These are phyloP conservation scores for Melastoma candidum DNA, from an alignment of 441 rosid species.

Conservation along the genomic window DNA sequence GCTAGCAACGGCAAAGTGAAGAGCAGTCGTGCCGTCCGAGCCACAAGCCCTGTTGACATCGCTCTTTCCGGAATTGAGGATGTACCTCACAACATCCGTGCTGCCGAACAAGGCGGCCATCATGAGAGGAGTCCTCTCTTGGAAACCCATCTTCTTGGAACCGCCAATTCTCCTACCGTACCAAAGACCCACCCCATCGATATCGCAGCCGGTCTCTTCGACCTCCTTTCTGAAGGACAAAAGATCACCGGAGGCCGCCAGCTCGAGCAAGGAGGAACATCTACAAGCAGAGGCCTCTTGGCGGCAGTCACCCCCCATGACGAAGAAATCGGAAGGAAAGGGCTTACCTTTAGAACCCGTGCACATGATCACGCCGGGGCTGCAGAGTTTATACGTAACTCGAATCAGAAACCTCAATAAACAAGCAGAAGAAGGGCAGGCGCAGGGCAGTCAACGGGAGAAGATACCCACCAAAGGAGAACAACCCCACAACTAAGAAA, in stretches of 20 bases:
- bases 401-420: background rate
- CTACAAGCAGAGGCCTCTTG: constrained; percentile 16
- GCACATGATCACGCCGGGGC: constrained; percentile 45
- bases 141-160: constrained; percentile 74
- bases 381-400: constrained; percentile 3
- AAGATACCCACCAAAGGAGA: constrained; percentile 3
- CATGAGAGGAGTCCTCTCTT: constrained; percentile 73
- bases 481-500: no score
- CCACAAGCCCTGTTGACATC: constrained; percentile 64
- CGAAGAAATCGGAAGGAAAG: constrained; percentile 19
- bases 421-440: background rate
- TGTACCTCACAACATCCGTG: constrained; percentile 40
- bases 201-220: constrained; percentile 35
- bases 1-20: constrained; percentile 82
- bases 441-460: background rate
- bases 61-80: constrained; percentile 32
- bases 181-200: constrained; percentile 25
- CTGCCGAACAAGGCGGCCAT: constrained; percentile 82
- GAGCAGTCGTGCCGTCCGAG: constrained; percentile 65
- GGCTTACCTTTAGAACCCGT: constrained; percentile 33
- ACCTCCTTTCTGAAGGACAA: constrained; percentile 38
- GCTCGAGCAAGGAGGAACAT: constrained; percentile 60
- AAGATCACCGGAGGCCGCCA: constrained; percentile 64
- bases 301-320: constrained; percentile 37
- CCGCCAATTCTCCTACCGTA: constrained; percentile 55